Evolutionary conservation across 2,329 filamentous ascomycete species (phyloP).

Genomic region (Anthostomella pinea): DNA sequence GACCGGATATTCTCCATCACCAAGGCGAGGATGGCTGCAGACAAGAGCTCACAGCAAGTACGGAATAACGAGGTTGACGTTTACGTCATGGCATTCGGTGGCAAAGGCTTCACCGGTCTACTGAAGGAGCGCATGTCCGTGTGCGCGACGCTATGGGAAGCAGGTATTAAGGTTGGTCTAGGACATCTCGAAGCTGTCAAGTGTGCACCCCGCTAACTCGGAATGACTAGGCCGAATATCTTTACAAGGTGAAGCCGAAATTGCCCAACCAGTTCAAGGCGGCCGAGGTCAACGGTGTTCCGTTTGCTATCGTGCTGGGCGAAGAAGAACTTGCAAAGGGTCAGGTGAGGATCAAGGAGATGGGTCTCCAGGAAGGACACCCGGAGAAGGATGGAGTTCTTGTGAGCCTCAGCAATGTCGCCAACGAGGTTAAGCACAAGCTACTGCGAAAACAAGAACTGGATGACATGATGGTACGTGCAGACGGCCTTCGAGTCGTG

Average conservation of each 20-base stretch:
- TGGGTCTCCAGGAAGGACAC: constrained; percentile 71
- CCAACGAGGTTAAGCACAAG: constrained; percentile 55
- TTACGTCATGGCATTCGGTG: constrained; percentile 92
- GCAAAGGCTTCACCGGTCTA: constrained; percentile 77
- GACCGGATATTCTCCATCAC: constrained; percentile 78
- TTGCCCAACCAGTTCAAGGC: constrained; percentile 87
- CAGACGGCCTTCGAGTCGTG: constrained; percentile 45
- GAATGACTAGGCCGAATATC: constrained; percentile 68
- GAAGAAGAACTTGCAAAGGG: constrained; percentile 83
- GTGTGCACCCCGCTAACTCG: constrained; percentile 19
- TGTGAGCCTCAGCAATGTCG: constrained; percentile 62
- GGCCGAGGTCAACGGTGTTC: constrained; percentile 75
- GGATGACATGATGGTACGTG: constrained; percentile 41
- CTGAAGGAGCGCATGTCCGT: constrained; percentile 82
- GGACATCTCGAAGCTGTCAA: constrained; percentile 1
- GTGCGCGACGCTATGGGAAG: constrained; percentile 75
- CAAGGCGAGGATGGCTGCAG: constrained; percentile 61
- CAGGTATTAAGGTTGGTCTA: constrained; percentile 71
- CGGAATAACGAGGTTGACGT: constrained; percentile 79
- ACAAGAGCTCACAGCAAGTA: constrained; percentile 40
- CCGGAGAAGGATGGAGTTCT: constrained; percentile 86
- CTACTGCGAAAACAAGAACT: constrained; percentile 39
- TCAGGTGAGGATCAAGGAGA: constrained; percentile 82
- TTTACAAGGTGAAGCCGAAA: constrained; percentile 88
- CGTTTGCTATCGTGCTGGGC: constrained; percentile 84